Evolutionary conservation across 345 rosid genomes (phyloP), one percentile per base, ranked within the genome.

Genomic region (Pseudoturritis turrita): DNA sequence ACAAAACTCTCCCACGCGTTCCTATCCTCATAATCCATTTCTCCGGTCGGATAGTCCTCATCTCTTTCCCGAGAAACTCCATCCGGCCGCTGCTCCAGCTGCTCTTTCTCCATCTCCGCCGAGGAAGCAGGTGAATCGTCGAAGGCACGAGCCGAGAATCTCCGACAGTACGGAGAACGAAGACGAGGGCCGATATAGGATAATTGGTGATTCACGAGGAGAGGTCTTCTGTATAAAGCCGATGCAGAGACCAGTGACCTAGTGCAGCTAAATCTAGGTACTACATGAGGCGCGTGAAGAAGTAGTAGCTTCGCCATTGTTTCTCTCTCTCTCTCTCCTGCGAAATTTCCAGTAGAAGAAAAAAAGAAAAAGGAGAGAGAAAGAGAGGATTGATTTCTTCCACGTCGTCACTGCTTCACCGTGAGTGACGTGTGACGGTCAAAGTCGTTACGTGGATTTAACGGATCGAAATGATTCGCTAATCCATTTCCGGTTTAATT

Each of bases 21-120:
- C 3, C 81, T 28, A 64, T 83, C 71, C 75, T 74, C 77, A 40
- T 77, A 89, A 62, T 80, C 89, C 62, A 88, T 75, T 36, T 91
- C 97, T 11, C 98, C 98, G 4, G 68, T 79, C 0, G 98, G 98
- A 65, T 83, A 94, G 37, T 88, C 85, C 66, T 80, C 86, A 4
- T 55, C 66, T 58, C 70, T 56, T 59, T 39, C 71, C 50, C 70
- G 60, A 12, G 70, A 17, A 51, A 22, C 65, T 43, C 28, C 66
- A 68, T 45, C 46, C 14, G 31, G 64, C 35, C 43, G 76, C 39
- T 65, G 51, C 18, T 72, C 72, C 33, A 62, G 77, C 29, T 68
- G 54, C 22, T 66, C 66, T 65, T 78, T 75, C 49, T 77, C 71
- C 9, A 75, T 78, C 4, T 70, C 43, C 11, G 65, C 6, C 37